phyloP scores from a whole-genome alignment of 352 stramenopile genomes.

The Phytophthora citrophthora region DNA sequence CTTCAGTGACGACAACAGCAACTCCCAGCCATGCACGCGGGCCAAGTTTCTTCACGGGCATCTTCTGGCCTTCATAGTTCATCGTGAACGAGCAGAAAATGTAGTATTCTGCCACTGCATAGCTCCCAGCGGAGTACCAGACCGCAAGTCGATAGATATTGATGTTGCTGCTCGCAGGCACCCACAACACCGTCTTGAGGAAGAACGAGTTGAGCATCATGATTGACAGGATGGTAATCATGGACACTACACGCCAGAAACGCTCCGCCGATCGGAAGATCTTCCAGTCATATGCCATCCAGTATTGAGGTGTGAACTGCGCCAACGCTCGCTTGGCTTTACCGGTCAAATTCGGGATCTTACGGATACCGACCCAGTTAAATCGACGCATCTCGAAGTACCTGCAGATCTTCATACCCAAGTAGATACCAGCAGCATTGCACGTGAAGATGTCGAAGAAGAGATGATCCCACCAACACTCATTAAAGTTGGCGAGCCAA shows the following conservation, averaged over 20 bases:
- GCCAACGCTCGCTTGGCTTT: conserved; percentile 84
- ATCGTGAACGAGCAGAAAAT: conserved; percentile 90
- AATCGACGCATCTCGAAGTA: conserved; percentile 91
- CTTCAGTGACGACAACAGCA: conserved; percentile 76
- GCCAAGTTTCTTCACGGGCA: conserved; percentile 80
- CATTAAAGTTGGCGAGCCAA: conserved; percentile 94
- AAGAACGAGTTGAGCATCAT: conserved; percentile 98
- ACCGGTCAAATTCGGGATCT: conserved; percentile 80
- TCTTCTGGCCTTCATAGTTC: conserved; percentile 57
- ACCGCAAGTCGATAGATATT: conserved; percentile 83
- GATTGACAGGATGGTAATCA: conserved; percentile 91
- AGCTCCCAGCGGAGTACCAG: conserved; percentile 89
- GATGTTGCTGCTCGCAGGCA: conserved; percentile 81
- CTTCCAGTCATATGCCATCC: conserved; percentile 94
- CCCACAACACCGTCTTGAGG: conserved; percentile 93
- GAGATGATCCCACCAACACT: conserved; percentile 96
- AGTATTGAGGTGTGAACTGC: conserved; percentile 92
- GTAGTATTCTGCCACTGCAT: conserved; percentile 90
- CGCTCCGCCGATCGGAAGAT: conserved; percentile 92
- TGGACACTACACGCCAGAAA: conserved; percentile 90
- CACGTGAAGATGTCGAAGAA: conserved; percentile 95
- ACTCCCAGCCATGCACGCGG: conserved; percentile 85
- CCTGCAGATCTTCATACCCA: conserved; percentile 87
- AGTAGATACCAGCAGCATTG: conserved; percentile 93
- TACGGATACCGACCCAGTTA: conserved; percentile 90